A percentile compares a stretch with the other conserved stretches of the same genome.
Evolutionary conservation across 129 eudicot species (phyloP).

Genomic region (Daucus carota): DH1_v3.0 NC_030389.2:40430501-40431000

Average conservation of each 20-base stretch:
- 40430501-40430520: neutral
- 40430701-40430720: neutral
- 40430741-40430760: neutral
- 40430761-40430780: neutral
- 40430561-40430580: too few species aligned
- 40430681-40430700: neutral
- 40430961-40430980: conserved; percentile 3
- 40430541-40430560: too few species aligned
- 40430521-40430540: neutral
- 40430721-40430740: neutral
- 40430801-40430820: neutral
- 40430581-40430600: too few species aligned
- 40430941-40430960: conserved; percentile 21
- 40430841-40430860: conserved; percentile 1
- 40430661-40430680: neutral
- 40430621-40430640: too few species aligned
- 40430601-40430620: too few species aligned
- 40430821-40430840: conserved; percentile 3
- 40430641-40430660: too few species aligned
- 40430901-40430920: neutral
- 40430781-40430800: neutral
- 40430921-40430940: conserved; percentile 18
- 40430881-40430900: neutral
- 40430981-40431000: neutral
- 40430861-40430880: neutral